Conservation (phyloP, 768 basidiomycete genomes). For the Leccinum obscurum region DNA sequence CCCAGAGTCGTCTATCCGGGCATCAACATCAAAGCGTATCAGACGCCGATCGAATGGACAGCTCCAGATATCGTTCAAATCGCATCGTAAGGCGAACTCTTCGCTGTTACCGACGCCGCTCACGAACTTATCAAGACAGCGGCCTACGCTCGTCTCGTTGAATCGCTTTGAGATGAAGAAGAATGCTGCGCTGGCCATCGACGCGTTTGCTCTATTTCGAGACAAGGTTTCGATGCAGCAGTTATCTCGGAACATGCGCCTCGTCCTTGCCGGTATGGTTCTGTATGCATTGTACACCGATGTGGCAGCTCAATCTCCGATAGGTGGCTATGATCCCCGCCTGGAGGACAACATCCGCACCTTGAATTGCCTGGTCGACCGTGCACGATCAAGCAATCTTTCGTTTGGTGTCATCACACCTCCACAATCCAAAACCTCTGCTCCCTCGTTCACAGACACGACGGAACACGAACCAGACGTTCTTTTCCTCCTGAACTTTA, state of each 20-base stretch:
- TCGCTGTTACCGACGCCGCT: not conserved
- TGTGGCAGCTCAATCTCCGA: slow-evolving; percentile 2
- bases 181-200: slow-evolving; percentile 78
- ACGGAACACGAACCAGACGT: slow-evolving; percentile 52
- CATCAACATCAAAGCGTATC: slow-evolving; percentile 80
- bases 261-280: slow-evolving; percentile 73
- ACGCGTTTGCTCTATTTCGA: slow-evolving; percentile 66
- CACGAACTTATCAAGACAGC: slow-evolving; percentile 40
- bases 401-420: slow-evolving; percentile 59
- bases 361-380: slow-evolving; percentile 60
- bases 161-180: slow-evolving; percentile 98
- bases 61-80: slow-evolving; percentile 56
- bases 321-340: slow-evolving; percentile 90
- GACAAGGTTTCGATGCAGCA: slow-evolving; percentile 23
- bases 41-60: slow-evolving; percentile 38
- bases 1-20: slow-evolving; percentile 94
- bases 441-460: slow-evolving; percentile 45
- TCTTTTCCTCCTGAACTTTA: slow-evolving; percentile 91
- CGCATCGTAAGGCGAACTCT: slow-evolving; percentile 47
- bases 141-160: slow-evolving; percentile 79
- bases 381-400: slow-evolving; percentile 54
- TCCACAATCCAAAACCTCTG: slow-evolving; percentile 35
- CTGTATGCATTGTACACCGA: not conserved
- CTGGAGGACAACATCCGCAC: slow-evolving; percentile 80
- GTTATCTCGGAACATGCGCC: slow-evolving; percentile 46